Conservation (phyloP, 2,329 filamentous ascomycete genomes). For the Lasiodiplodia theobromae region DNA sequence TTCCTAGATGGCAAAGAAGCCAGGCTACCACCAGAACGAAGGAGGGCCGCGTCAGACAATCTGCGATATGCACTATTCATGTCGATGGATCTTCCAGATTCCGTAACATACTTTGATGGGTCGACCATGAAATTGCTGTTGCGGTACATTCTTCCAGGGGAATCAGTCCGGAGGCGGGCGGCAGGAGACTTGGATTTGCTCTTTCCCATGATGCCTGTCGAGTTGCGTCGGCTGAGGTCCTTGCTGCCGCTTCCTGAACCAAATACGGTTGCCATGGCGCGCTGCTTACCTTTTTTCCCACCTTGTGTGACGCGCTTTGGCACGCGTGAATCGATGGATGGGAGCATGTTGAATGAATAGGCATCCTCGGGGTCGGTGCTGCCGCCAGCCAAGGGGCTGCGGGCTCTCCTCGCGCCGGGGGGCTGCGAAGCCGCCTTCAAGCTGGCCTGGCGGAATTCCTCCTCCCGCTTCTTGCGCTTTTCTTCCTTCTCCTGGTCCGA, state of each 20-base stretch:
- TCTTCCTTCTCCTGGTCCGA: slow-evolving; percentile 29
- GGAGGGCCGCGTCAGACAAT: slow-evolving; percentile 74
- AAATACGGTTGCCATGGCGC: slow-evolving; percentile 56
- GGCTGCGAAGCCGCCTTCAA: slow-evolving; percentile 37
- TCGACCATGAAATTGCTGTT: slow-evolving; percentile 52
- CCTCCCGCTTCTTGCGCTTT: slow-evolving; percentile 19
- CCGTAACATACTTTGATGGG: slow-evolving; percentile 59
- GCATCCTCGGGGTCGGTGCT: slow-evolving; percentile 44
- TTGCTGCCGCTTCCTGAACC: slow-evolving; percentile 30
- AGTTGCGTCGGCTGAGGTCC: slow-evolving; percentile 22
- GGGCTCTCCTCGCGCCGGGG: slow-evolving; percentile 45
- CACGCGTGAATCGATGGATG: slow-evolving; percentile 52
- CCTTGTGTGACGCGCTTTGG: slow-evolving; percentile 53
- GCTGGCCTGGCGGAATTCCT: slow-evolving; percentile 45
- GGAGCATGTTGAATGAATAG: slow-evolving; percentile 56
- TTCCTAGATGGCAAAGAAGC: slow-evolving; percentile 67
- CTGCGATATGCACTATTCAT: slow-evolving; percentile 73
- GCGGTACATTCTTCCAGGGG: slow-evolving; percentile 54
- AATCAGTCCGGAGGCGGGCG: slow-evolving; percentile 43
- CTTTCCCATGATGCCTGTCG: slow-evolving; percentile 41
- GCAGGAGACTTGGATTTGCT: slow-evolving; percentile 50
- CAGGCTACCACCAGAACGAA: slow-evolving; percentile 68
- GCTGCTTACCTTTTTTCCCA: slow-evolving; percentile 44
- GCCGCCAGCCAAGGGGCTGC: slow-evolving; percentile 38
- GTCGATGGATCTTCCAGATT: slow-evolving; percentile 69